Evolutionary conservation across 768 basidiomycete species (phyloP).

Genomic region (Phaeotremella skinneri): DNA sequence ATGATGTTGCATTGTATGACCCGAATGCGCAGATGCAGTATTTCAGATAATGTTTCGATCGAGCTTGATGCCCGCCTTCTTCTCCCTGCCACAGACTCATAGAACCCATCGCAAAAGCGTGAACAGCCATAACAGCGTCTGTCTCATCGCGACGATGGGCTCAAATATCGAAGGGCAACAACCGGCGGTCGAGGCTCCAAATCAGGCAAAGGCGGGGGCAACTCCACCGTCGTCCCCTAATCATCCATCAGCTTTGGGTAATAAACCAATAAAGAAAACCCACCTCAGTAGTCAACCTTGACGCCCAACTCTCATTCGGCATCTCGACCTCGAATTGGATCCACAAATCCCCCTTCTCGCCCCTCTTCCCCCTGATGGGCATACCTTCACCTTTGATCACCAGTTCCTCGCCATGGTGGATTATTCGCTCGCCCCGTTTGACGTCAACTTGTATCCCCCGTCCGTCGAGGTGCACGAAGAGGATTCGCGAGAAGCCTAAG

Average conservation of each 20-base stretch:
- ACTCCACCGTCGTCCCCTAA: constrained; percentile 15
- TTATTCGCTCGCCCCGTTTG: constrained; percentile 59
- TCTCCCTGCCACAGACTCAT: too few relatives aligned
- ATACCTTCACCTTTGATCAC: constrained; percentile 82
- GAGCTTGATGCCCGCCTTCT: too few relatives aligned
- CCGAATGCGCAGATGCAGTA: too few relatives aligned
- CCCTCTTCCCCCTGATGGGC: constrained; percentile 57
- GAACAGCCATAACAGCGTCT: too few relatives aligned
- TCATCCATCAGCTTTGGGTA: not conserved
- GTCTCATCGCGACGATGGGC: constrained; percentile 7
- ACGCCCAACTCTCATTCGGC: constrained; percentile 77
- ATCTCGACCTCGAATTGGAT: constrained; percentile 83
- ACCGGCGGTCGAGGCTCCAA: constrained; percentile 22
- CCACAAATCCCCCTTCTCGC: constrained; percentile 77
- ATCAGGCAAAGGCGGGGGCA: constrained; percentile 24
- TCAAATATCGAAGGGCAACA: constrained; percentile 23
- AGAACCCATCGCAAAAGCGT: too few relatives aligned
- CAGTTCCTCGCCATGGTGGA: constrained; percentile 71
- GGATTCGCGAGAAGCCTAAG: constrained; percentile 86
- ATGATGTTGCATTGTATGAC: too few relatives aligned
- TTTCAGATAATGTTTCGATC: too few relatives aligned
- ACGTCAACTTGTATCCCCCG: constrained; percentile 78
- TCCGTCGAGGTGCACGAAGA: constrained; percentile 89
- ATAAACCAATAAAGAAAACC: not conserved
- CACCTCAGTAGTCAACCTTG: constrained; percentile 57